These are phyloP conservation scores for Gaertneriomyces semiglobifer DNA, from an alignment of 192 early-diverging fungal genomes.

Conservation along the genomic window DNA sequence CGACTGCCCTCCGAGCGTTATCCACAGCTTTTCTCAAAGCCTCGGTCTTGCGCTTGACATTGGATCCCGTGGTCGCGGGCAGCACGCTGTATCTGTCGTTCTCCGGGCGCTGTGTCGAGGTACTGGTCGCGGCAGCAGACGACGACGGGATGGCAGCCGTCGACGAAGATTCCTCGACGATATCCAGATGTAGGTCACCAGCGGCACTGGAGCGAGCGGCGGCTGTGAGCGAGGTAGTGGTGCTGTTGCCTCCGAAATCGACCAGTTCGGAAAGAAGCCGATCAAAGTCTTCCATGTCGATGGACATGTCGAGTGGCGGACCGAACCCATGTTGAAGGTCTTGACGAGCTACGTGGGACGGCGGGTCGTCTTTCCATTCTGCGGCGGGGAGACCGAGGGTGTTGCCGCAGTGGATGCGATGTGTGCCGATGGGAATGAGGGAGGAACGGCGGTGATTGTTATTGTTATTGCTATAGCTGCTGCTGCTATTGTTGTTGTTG, in stretches of 20 bases:
- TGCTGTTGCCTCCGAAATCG: background rate
- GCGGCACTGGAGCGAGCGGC: background rate
- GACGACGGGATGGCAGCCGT: conserved; percentile 1
- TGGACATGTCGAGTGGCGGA: too few relatives aligned
- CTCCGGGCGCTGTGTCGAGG: background rate
- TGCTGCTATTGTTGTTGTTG: too few relatives aligned
- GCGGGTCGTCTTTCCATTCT: too few relatives aligned
- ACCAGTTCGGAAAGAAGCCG: background rate
- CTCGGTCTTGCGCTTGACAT: conserved; percentile 25
- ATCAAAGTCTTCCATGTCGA: too few relatives aligned
- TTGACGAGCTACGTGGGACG: background rate
- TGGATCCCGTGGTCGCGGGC: background rate
- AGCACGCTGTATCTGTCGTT: background rate
- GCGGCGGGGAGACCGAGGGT: conserved; percentile 1
- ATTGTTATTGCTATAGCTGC: too few relatives aligned
- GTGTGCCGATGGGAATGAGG: background rate
- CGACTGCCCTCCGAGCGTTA: conserved; percentile 19
- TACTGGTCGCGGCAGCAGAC: conserved; percentile 2
- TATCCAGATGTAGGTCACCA: background rate
- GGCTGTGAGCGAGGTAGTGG: background rate
- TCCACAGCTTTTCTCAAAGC: conserved; percentile 20
- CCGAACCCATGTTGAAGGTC: background rate
- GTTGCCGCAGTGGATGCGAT: background rate
- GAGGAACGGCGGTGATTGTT: background rate
- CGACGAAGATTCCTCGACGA: background rate